Conservation (phyloP, 345 rosid species). For the Kandelia obovata region DNA sequence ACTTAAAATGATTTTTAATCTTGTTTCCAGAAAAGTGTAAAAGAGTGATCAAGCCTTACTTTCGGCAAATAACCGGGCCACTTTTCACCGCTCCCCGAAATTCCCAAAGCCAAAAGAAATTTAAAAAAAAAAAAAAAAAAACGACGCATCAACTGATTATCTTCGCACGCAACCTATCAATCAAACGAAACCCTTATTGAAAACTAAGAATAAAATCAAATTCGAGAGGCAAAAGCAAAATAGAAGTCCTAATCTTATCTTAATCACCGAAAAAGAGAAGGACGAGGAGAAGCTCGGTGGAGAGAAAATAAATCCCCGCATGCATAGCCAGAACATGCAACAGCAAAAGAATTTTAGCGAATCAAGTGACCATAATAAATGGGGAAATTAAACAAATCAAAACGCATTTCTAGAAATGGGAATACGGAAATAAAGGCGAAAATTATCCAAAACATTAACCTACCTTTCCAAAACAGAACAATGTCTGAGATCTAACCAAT, state of each 20-base stretch:
- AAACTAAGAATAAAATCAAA: neutral
- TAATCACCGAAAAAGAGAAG: neutral
- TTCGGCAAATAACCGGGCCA: slow-evolving; percentile 19
- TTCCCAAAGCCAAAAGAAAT: slow-evolving; percentile 6
- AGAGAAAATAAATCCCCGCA: neutral
- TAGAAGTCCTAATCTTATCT: neutral
- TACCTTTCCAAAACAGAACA: slow-evolving; percentile 12
- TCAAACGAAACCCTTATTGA: neutral
- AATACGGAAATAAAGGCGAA: neutral
- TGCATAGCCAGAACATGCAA: slow-evolving; percentile 1
- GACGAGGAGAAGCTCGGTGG: neutral
- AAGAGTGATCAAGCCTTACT: slow-evolving; percentile 16
- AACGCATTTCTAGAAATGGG: neutral
- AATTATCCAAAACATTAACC: neutral
- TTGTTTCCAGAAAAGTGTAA: slow-evolving; percentile 3
- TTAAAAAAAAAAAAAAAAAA: slow-evolving; percentile 1
- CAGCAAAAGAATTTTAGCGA: neutral
- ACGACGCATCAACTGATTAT: neutral
- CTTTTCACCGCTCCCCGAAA: neutral
- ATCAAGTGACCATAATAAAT: slow-evolving; percentile 13
- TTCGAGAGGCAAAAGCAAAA: neutral
- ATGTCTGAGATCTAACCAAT: slow-evolving; percentile 19
- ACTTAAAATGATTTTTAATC: slow-evolving; percentile 5
- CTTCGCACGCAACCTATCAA: slow-evolving; percentile 12
- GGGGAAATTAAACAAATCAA: neutral